phyloP scores from a whole-genome alignment of 768 basidiomycete species.

The Boletus reticulatus region DNA sequence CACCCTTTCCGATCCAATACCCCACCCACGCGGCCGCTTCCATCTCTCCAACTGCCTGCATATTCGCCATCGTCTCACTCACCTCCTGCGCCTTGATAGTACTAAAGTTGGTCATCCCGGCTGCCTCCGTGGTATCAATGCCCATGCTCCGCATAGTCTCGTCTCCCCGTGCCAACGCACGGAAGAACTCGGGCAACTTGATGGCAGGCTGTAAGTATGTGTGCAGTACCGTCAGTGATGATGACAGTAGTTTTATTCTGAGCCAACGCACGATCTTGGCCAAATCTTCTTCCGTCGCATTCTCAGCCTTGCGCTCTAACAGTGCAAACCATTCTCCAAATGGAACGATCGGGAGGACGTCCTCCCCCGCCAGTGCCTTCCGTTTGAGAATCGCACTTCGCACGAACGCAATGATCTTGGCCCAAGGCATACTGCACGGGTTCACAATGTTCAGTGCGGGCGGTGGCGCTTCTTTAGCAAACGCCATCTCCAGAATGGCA shows the following conservation, averaged over 20 bases:
- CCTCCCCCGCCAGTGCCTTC: background rate
- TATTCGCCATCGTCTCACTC: conserved; percentile 25
- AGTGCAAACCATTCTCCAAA: conserved; percentile 34
- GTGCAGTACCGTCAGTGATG: background rate
- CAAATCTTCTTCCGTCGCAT: conserved; percentile 26
- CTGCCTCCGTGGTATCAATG: conserved; percentile 8
- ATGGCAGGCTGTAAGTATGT: conserved; percentile 30
- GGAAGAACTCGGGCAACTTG: conserved; percentile 37
- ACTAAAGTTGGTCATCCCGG: conserved; percentile 20
- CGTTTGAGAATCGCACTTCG: conserved; percentile 13
- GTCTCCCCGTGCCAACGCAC: conserved; percentile 20
- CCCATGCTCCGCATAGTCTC: background rate
- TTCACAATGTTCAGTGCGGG: conserved; percentile 38
- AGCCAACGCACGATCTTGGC: conserved; percentile 28
- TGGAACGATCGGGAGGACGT: conserved; percentile 30
- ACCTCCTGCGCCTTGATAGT: conserved; percentile 10
- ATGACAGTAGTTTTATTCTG: background rate
- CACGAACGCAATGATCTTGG: conserved; percentile 26
- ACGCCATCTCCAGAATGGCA: conserved; percentile 31
- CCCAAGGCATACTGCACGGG: conserved; percentile 36
- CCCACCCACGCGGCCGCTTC: conserved; percentile 25
- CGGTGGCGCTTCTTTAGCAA: conserved; percentile 12
- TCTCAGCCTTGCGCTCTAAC: conserved; percentile 22
- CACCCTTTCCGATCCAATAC: conserved; percentile 25
- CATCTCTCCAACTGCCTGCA: conserved; percentile 22